Base-by-base conservation (phyloP, 2,329 filamentous ascomycete genomes). In the Paradendryphiella salina region DNA sequence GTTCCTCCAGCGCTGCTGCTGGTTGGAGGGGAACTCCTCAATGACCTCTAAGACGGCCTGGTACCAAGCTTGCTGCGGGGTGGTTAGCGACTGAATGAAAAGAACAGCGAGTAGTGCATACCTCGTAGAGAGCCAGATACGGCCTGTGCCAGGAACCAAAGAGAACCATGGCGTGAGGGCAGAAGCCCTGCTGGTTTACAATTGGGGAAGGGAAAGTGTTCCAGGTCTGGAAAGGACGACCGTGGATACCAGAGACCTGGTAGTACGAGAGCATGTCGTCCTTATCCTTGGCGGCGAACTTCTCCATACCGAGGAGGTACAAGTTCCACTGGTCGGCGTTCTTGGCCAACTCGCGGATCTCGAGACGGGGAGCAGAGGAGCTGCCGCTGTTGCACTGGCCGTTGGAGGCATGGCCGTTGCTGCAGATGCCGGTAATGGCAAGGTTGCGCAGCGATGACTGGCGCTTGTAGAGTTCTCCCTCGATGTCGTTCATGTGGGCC, bases 71-170 rank as follows among this genome's bases (percentile, higher is more conserved):
- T 80, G 77, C 75, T 77, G 57, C 28, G 21, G 3, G 8, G 17
- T n/a, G 46, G 46, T 54, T 9, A 47, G 15, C 26, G 10, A 6
- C 21, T 13, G 9, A 28, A 13, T 20, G 4, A 11, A 14, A 3
- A 14, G 13, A 5, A 4, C 9, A 5, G 40, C 14, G 11, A 3
- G 10, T 47, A 13, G 11, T 42, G 41, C 68, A 29, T 64, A 82
- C 80, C 76, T 87, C 79, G 56, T 76, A 84, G 8, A 87, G 73
- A 8, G 82, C 77, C 47, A 94, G 77, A 71, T 93, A 95, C 1
- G 89, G 88, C 41, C 90, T 83, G 77, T 96, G 90, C 90, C 90
- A 95, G 32, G 85, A 81, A 32, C 87, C 83, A 68, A 96, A 94
- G 13, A 94, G 76, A 33, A 86, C 83, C 1, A 87, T 88, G 18